Conservation (phyloP, 768 basidiomycete species). For the Bullera alba region DNA sequence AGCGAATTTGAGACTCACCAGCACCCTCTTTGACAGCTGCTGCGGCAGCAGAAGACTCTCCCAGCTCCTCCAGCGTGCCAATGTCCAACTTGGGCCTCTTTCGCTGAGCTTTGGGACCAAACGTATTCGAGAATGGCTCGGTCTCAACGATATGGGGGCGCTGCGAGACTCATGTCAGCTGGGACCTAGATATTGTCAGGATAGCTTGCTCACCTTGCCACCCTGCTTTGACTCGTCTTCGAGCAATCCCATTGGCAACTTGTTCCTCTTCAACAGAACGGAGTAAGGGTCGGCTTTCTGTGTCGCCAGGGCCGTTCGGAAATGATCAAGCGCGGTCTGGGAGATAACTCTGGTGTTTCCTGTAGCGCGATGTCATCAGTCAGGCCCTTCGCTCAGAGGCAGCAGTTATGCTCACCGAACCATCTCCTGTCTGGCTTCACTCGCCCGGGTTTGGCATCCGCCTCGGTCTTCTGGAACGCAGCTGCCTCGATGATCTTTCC, state of each 20-base stretch:
- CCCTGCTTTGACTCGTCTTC: constrained; percentile 81
- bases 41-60: constrained; percentile 43
- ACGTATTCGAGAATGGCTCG: constrained; percentile 88
- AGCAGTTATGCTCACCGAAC: constrained; percentile 65
- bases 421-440: constrained; percentile 93
- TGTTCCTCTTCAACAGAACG: constrained; percentile 85
- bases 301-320: constrained; percentile 74
- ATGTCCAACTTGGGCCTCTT: constrained; percentile 80
- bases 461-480: constrained; percentile 91
- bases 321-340: constrained; percentile 91
- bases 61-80: constrained; percentile 87
- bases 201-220: constrained; percentile 57
- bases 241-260: constrained; percentile 91
- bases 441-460: constrained; percentile 77
- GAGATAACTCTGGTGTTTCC: constrained; percentile 98
- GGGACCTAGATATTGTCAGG: background rate
- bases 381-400: background rate
- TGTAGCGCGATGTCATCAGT: constrained; percentile 41
- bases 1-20: constrained; percentile 46
- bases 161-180: constrained; percentile 47
- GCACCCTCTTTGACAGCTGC: constrained; percentile 50
- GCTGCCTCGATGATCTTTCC: constrained; percentile 91
- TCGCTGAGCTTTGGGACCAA: constrained; percentile 90
- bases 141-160: constrained; percentile 91
- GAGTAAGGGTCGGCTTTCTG: constrained; percentile 94